Conservation (phyloP, 2,329 filamentous ascomycete species). For the Epichloe typhina region DNA sequence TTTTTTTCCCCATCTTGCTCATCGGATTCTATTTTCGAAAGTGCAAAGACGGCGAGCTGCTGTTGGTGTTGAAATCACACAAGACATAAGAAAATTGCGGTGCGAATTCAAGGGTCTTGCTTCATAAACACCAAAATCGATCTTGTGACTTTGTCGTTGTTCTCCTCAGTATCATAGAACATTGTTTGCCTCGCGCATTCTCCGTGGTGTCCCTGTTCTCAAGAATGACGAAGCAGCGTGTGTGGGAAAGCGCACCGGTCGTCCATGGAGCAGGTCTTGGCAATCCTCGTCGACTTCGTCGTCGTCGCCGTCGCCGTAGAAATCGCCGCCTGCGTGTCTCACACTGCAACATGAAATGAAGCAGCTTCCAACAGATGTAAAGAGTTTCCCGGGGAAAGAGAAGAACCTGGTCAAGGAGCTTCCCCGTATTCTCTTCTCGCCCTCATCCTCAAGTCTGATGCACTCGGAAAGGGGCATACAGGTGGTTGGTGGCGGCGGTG, state of each 20-base stretch:
- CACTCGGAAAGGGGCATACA: not conserved
- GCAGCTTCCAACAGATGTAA: not conserved
- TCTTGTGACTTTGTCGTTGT: not conserved
- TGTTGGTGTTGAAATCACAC: not conserved
- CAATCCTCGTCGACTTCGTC: conserved; percentile 13
- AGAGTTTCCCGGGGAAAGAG: not conserved
- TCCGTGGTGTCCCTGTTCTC: conserved; percentile 26
- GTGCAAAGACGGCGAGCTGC: too few species aligned
- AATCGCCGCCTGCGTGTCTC: conserved; percentile 7
- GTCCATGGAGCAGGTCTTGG: conserved; percentile 2
- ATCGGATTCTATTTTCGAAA: too few species aligned
- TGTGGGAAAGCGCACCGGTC: conserved; percentile 16
- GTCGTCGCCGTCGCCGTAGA: conserved; percentile 10
- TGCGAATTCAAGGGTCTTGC: too few species aligned
- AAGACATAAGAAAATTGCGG: not conserved
- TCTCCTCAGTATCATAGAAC: conserved; percentile 12
- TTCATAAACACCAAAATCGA: not conserved
- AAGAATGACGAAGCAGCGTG: conserved; percentile 29
- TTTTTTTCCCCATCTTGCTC: too few species aligned
- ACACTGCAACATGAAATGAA: conserved; percentile 6
- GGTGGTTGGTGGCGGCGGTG: not conserved
- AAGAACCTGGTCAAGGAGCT: not conserved
- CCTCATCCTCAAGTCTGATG: conserved; percentile 22
- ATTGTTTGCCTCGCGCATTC: conserved; percentile 25
- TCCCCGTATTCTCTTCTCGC: conserved; percentile 14